phyloP scores from a whole-genome alignment of 2,329 filamentous ascomycete species.

The Xylariaceae sp. region DNA sequence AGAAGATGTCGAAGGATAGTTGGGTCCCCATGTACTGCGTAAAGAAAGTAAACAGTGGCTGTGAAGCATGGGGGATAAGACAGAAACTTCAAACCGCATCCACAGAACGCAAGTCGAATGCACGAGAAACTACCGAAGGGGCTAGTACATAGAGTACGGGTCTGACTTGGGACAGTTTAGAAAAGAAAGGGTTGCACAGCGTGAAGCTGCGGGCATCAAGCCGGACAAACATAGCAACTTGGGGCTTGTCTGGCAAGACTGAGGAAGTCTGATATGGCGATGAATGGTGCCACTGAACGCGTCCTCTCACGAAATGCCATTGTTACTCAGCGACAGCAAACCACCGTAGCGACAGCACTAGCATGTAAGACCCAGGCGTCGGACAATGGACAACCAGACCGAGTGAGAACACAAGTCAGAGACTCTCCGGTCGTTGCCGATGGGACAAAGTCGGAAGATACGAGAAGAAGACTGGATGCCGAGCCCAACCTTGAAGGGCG shows the following conservation, averaged over 20 bases:
- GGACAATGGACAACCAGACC: neutral
- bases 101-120: neutral
- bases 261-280: neutral
- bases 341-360: neutral
- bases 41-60: neutral
- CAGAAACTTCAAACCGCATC: neutral
- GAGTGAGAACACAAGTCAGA: neutral
- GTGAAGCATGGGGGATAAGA: too few species aligned
- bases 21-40: neutral
- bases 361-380: slow-evolving; percentile 2
- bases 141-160: neutral
- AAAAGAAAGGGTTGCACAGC: slow-evolving; percentile 2
- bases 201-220: slow-evolving; percentile 7
- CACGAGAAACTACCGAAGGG: neutral
- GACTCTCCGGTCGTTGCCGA: neutral
- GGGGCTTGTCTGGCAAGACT: slow-evolving; percentile 1
- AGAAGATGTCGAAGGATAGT: neutral
- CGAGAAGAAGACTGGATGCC: slow-evolving; percentile 1
- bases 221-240: slow-evolving; percentile 3
- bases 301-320: neutral
- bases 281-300: neutral
- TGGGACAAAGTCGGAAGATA: neutral
- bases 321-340: slow-evolving; percentile 5
- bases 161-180: neutral
- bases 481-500: slow-evolving; percentile 10